Percentiles rank a stretch among this genome's conserved stretches.
phyloP scores from a whole-genome alignment of 176 grass and related monocot species.

The Aegilops sharonensis region DNA sequence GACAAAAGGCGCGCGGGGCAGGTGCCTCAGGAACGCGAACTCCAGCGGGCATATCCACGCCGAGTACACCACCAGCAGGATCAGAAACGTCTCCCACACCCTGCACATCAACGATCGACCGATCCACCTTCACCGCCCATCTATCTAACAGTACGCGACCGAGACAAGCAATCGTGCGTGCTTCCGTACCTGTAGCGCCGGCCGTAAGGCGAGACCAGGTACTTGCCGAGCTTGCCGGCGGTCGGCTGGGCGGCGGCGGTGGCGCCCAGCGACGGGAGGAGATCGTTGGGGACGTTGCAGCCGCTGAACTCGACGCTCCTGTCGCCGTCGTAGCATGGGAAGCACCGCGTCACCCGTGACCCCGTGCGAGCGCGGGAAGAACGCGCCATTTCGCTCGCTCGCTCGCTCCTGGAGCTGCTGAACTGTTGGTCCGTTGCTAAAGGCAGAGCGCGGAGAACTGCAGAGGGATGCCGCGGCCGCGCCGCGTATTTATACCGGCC shows the following conservation, averaged over 20 bases:
- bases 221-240: slow-evolving; percentile 22
- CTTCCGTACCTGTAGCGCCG: slow-evolving; percentile 59
- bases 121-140: not conserved
- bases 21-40: slow-evolving; percentile 70
- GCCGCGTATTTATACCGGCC: slow-evolving; percentile 37
- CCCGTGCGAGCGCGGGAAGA: not conserved
- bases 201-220: slow-evolving; percentile 49
- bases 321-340: slow-evolving; percentile 24
- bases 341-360: not conserved
- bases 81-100: slow-evolving; percentile 68
- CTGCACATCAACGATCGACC: slow-evolving; percentile 18
- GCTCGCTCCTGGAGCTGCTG: not conserved
- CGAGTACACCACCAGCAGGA: slow-evolving; percentile 72
- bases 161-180: not conserved
- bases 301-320: not conserved
- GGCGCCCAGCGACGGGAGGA: slow-evolving; percentile 54
- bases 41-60: slow-evolving; percentile 83
- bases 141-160: not conserved
- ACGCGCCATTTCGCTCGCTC: slow-evolving; percentile 30
- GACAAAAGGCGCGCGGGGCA: slow-evolving; percentile 52
- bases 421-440: not conserved
- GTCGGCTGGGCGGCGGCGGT: slow-evolving; percentile 3
- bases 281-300: slow-evolving; percentile 30
- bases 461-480: slow-evolving; percentile 18
- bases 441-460: slow-evolving; percentile 3